Evolutionary conservation across 202 grass and related monocot species (phyloP).

Genomic region (Carex sylvatica): DNA sequence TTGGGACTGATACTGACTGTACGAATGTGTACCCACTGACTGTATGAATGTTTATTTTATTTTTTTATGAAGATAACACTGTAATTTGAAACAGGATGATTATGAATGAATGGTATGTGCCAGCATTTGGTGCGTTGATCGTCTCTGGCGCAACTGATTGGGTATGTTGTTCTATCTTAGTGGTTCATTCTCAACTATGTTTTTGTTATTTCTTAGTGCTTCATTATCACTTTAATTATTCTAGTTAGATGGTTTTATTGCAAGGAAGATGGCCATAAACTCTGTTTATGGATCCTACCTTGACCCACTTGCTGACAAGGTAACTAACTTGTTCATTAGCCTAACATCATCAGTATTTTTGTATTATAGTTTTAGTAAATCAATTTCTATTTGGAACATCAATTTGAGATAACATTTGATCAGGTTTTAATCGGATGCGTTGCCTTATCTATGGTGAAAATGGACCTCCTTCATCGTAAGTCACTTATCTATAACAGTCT

Average conservation of each 20-base stretch:
- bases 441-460: constrained; percentile 77
- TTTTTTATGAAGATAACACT: constrained; percentile 2
- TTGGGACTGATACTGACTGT: neutral
- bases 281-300: constrained; percentile 93
- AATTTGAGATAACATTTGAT: constrained; percentile 27
- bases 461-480: constrained; percentile 78
- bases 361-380: constrained; percentile 10
- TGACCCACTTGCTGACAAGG: constrained; percentile 95
- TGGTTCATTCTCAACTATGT: neutral
- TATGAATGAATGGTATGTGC: constrained; percentile 81
- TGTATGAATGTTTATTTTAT: neutral
- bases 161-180: constrained; percentile 42
- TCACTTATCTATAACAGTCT: neutral
- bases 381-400: constrained; percentile 14
- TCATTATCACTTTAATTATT: constrained; percentile 35
- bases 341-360: neutral
- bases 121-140: constrained; percentile 73
- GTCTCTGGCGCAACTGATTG: constrained; percentile 92
- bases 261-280: constrained; percentile 93
- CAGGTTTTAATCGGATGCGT: constrained; percentile 87
- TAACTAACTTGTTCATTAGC: constrained; percentile 33
- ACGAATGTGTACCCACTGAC: neutral
- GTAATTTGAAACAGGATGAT: constrained; percentile 66
- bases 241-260: constrained; percentile 94
- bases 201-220: constrained; percentile 23